Evolutionary conservation across 2,329 filamentous ascomycete genomes (phyloP).

Genomic region (Tolypocladium paradoxum): DNA sequence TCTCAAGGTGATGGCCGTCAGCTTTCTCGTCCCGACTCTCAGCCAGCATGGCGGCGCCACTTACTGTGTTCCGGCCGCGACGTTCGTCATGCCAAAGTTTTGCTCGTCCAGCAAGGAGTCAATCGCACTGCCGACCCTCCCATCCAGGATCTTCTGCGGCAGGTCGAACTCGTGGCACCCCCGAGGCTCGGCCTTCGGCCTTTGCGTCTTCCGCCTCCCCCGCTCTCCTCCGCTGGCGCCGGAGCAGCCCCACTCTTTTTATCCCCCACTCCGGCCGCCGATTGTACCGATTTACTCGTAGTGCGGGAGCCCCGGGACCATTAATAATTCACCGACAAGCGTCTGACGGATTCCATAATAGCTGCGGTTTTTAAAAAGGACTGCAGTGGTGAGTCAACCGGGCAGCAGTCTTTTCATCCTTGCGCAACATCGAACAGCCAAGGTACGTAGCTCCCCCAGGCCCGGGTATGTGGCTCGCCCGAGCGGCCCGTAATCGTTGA

Average conservation of each 20-base stretch:
- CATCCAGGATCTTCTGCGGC: conserved; percentile 12
- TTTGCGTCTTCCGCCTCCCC: background rate
- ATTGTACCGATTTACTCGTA: background rate
- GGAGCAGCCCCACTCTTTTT: background rate
- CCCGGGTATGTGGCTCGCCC: too few relatives aligned
- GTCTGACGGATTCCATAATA: background rate
- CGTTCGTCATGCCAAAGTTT: conserved; percentile 31
- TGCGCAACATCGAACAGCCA: background rate
- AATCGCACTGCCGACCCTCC: conserved; percentile 33
- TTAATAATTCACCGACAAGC: background rate
- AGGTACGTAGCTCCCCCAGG: too few relatives aligned
- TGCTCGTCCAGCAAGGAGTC: conserved; percentile 34
- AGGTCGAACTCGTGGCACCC: conserved; percentile 14
- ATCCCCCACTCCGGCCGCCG: background rate
- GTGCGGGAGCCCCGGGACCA: background rate
- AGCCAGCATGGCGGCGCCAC: conserved; percentile 2
- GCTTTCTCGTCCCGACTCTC: background rate
- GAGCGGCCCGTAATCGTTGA: too few relatives aligned
- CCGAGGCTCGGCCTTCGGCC: background rate
- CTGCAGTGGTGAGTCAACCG: background rate
- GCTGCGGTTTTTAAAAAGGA: background rate
- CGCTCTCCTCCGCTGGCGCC: background rate
- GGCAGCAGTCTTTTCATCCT: background rate
- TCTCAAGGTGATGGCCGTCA: conserved; percentile 3
- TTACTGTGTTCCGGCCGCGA: conserved; percentile 21